Evolutionary conservation across 2,329 filamentous ascomycete genomes (phyloP).

Genomic region (Exophiala alcalophila): DNA sequence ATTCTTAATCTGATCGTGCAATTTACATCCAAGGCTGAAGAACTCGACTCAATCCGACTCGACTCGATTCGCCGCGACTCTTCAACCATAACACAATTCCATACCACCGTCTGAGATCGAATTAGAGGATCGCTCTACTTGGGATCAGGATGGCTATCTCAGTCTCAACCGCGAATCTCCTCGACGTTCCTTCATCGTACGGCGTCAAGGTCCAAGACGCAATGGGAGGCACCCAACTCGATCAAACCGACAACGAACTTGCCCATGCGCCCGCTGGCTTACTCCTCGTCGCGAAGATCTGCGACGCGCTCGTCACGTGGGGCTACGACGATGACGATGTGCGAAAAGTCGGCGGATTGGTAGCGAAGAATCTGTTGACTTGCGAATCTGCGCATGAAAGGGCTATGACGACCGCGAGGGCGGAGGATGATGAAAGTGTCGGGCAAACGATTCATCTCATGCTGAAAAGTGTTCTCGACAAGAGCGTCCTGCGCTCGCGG

Average conservation of each 20-base stretch:
- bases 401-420: constrained; percentile 1
- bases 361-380: constrained; percentile 20
- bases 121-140: no score
- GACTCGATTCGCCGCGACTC: no score
- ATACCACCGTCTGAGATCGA: no score
- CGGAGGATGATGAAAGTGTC: not conserved
- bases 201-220: constrained; percentile 9
- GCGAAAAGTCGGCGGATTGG: constrained; percentile 15
- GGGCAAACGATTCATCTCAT: constrained; percentile 8
- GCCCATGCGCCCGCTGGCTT: constrained; percentile 2
- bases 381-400: constrained; percentile 1
- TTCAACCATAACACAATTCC: no score
- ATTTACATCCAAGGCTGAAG: no score
- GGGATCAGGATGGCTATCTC: not conserved
- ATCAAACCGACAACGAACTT: not conserved
- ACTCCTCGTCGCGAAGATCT: constrained; percentile 23
- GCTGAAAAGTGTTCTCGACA: constrained; percentile 17
- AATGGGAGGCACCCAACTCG: not conserved
- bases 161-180: constrained; percentile 1
- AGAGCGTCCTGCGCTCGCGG: constrained; percentile 7
- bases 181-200: constrained; percentile 1
- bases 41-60: no score
- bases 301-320: constrained; percentile 13
- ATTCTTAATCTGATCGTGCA: no score
- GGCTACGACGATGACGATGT: constrained; percentile 18